phyloP scores from a whole-genome alignment of 2,329 filamentous ascomycete species.

The Ophidiomyces ophidiicola region DNA sequence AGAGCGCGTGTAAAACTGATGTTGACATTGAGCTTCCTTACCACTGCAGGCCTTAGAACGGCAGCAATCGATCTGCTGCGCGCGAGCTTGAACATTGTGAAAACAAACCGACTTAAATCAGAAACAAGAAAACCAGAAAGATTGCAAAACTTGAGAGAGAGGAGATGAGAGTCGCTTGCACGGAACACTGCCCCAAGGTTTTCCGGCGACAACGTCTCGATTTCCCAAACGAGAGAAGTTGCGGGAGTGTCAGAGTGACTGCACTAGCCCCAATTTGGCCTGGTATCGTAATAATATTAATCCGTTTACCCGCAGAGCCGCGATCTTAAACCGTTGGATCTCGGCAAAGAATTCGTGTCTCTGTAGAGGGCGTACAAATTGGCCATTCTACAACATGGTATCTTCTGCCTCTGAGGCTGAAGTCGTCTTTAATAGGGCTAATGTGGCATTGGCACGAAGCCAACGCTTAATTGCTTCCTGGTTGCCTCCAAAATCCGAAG shows the following conservation, averaged over 20 bases:
- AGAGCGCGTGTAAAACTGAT: background rate
- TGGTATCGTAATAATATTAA: constrained; percentile 4
- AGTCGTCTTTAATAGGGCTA: constrained; percentile 44
- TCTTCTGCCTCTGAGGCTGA: constrained; percentile 39
- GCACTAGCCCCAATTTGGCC: constrained; percentile 1
- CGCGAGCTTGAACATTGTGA: constrained; percentile 76
- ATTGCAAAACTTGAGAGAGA: background rate
- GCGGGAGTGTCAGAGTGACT: background rate
- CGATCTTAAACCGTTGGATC: background rate
- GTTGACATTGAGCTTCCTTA: constrained; percentile 33
- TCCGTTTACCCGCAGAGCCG: background rate
- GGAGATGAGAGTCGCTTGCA: too few relatives aligned
- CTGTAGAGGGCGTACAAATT: too few relatives aligned
- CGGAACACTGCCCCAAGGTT: constrained; percentile 7
- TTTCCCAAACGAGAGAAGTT: constrained; percentile 5
- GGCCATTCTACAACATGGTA: constrained; percentile 1
- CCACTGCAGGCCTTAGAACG: constrained; percentile 66
- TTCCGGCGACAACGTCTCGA: constrained; percentile 10
- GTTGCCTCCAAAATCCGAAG: constrained; percentile 39
- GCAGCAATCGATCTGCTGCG: constrained; percentile 69
- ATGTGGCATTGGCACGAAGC: constrained; percentile 42
- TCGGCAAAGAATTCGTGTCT: constrained; percentile 2
- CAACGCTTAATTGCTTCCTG: constrained; percentile 45
- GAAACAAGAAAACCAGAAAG: background rate
- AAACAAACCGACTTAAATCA: constrained; percentile 15